Conservation (phyloP, 257 asterid species). For the Capsicum baccatum region DNA sequence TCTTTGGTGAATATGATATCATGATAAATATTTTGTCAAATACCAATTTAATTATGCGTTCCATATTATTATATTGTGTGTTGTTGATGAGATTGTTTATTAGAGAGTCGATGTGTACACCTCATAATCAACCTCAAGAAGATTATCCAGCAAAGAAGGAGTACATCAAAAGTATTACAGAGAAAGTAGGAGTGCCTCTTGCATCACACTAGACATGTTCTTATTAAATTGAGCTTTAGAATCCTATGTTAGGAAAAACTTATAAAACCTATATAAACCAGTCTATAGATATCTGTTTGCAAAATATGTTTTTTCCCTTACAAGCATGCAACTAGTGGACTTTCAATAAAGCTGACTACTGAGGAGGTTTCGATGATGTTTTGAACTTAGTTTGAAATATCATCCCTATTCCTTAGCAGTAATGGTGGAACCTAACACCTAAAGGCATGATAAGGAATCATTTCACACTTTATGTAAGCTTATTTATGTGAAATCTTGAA, state of each 20-base stretch:
- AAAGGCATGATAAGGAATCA: too few species aligned
- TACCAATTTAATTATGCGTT: background rate
- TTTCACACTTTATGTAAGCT: too few species aligned
- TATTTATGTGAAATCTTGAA: too few species aligned
- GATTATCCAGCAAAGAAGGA: constrained; percentile 71
- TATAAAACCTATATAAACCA: background rate
- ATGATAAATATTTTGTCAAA: background rate
- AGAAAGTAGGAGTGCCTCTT: constrained; percentile 45
- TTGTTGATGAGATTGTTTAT: constrained; percentile 87
- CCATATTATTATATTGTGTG: constrained; percentile 13
- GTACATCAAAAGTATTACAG: constrained; percentile 48
- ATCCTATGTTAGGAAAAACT: background rate
- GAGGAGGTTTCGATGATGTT: too few species aligned
- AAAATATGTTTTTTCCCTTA: too few species aligned
- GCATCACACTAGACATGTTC: constrained; percentile 47
- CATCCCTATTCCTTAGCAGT: too few species aligned
- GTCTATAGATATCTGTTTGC: too few species aligned
- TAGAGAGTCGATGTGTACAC: constrained; percentile 89
- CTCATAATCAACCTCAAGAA: constrained; percentile 80
- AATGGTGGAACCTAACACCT: too few species aligned
- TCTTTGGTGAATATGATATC: background rate
- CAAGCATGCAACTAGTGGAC: too few species aligned
- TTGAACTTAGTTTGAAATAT: too few species aligned
- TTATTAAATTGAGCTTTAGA: background rate
- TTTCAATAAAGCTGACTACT: too few species aligned